Base-by-base conservation (phyloP, 1,284 basidiomycete species). In the Austroboletus novae-zelandiae region DNA sequence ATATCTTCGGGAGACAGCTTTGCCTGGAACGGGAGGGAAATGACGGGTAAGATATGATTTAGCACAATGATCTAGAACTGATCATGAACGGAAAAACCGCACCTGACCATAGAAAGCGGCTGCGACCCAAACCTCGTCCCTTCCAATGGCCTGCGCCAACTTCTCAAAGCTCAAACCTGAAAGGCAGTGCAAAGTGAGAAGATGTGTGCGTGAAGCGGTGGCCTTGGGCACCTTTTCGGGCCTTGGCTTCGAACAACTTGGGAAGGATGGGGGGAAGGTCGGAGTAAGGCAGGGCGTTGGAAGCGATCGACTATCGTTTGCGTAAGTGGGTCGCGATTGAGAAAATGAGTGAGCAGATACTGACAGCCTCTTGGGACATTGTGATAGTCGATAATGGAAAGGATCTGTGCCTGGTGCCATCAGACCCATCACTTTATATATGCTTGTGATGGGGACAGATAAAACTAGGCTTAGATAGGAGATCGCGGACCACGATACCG, bases 51-150 rank as follows among this genome's bases (percentile, higher is more conserved):
- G 9, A 42, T 45, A 32, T 40, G 40, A 40, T 13, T 39, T 45
- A 8, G 45, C 31, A 29, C 29, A n/a, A 48, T 36, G 39, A 52
- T 50, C 36, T 39, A 35, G 37, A 17, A 23, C 4, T 17, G 47
- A 46, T 18, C 8, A 36, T 35, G 37, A 35, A 18, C 34, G 45
- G 18, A 13, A 41, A 42, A 42, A 43, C 59, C 74, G 29, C 53
- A 84, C 86, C 74, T 93, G 90, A 9, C 88, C 91, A 59, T 91
- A 94, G 71, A 94, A 91, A 37, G 88, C 78, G 1, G 91, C 82
- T 2, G 91, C 91, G n/a, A 91, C 79, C 89, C 89, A 95, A 35
- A 94, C 79, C 67, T 95, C 91, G 59, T 91, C 87, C 61, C 80
- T 83, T n/a, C 78, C 80, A 52, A 94, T 77, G 13, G 74, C 74